Evolutionary conservation across 139 green algal genomes (phyloP), one percentile per base, ranked within the genome.

Genomic region (Chlamydomonas applanata): DNA sequence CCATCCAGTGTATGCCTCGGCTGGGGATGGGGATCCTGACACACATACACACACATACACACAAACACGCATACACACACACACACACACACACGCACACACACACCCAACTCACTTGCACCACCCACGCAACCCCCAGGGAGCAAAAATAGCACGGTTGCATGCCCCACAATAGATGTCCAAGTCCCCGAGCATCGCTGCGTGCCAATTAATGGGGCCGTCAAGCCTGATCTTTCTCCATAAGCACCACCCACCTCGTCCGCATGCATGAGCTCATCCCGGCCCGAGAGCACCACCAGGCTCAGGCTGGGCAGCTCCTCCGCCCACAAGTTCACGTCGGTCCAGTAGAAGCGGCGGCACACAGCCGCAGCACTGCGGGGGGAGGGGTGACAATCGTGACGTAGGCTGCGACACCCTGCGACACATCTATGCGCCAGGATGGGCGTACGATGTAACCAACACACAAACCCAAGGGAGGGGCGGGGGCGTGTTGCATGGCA

Each of bases 231-330:
- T 62, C 5, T 62, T 33, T 4, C 54, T 24, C 16, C 29, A 62
- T 62, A 20, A 33, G 2, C 46, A 13, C 9, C n/a, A 19, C 69
- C 16, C 32, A 85, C 79, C 61, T 79, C 76, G 0, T 82, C 66
- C 3, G 62, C 77, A 56, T 85, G 72, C 20, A 84, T 70, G 45
- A 88, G 79, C 40, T 88, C 75, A n/a, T 88, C 83, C 11, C 71
- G 69, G 22, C 83, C 83, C 24, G 27, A 67, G 44, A 88, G 44
- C 17, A 80, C 65, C 11, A 88, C 52, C n/a, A 82, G 66, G 35
- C 66, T 78, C 30, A 65, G 49, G 16, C 35, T 44, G 0, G 81
- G 81, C 40, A 87, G 35, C 19, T 84, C 76, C 75, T 80, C 33
- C 22, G 69, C 52, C 79, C 74, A 86, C 49, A 86, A 53, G 72